Percentiles rank a stretch among this genome's conserved stretches.
These are phyloP conservation scores for Fusarium chaquense DNA, from an alignment of 2,329 filamentous ascomycete genomes.

Conservation along the genomic window DNA sequence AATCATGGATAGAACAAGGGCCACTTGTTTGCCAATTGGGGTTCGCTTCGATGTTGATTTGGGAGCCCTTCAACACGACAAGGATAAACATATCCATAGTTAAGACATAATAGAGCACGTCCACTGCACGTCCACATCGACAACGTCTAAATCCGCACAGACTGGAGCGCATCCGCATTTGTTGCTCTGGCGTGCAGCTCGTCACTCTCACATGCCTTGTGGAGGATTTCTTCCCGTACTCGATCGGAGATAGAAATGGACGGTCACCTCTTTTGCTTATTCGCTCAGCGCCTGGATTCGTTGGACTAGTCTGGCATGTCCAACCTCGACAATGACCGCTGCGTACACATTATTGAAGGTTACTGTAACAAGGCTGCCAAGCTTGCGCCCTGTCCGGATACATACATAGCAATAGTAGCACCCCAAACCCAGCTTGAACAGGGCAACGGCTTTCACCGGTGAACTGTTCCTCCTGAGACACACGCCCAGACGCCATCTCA, in stretches of 20 bases:
- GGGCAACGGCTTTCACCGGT: constrained; percentile 43
- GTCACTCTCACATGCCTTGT: constrained; percentile 41
- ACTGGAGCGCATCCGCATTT: constrained; percentile 19
- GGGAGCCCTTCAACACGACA: constrained; percentile 26
- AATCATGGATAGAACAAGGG: constrained; percentile 25
- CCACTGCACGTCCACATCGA: constrained; percentile 28
- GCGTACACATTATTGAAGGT: constrained; percentile 32
- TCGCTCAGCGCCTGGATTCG: background rate
- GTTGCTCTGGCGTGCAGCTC: constrained; percentile 33
- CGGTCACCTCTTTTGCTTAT: constrained; percentile 15
- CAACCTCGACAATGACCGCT: constrained; percentile 21
- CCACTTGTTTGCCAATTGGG: constrained; percentile 29
- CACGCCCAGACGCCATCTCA: constrained; percentile 44
- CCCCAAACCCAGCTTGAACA: constrained; percentile 27
- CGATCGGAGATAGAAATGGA: constrained; percentile 32
- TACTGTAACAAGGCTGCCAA: constrained; percentile 35
- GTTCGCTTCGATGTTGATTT: constrained; percentile 28
- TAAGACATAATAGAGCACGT: constrained; percentile 30
- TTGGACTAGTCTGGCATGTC: constrained; percentile 6
- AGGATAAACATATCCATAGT: constrained; percentile 25
- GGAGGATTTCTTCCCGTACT: constrained; percentile 15
- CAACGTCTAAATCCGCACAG: constrained; percentile 37
- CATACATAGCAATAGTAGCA: constrained; percentile 26
- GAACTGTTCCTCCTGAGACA: constrained; percentile 47
- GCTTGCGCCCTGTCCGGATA: constrained; percentile 31